Evolutionary conservation across 2,329 filamentous ascomycete genomes (phyloP).

Genomic region (Thyridium curvatum): DNA sequence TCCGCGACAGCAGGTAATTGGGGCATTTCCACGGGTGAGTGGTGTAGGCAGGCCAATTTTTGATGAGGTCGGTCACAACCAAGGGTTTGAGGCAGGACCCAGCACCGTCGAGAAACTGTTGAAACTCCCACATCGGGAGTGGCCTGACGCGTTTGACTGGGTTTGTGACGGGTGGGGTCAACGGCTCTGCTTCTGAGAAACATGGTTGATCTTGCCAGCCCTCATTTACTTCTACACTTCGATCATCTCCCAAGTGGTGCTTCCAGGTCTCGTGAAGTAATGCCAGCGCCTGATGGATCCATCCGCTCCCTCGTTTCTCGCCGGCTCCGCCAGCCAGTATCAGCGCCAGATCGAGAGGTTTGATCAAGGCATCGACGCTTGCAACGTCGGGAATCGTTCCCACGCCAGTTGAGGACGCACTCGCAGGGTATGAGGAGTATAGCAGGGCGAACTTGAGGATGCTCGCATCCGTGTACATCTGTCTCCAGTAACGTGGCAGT

Average conservation of each 20-base stretch:
- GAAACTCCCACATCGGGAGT: slow-evolving; percentile 53
- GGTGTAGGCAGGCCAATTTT: slow-evolving; percentile 72
- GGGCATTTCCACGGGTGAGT: slow-evolving; percentile 65
- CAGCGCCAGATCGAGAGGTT: slow-evolving; percentile 66
- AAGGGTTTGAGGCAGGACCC: slow-evolving; percentile 48
- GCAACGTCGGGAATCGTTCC: too few relatives aligned
- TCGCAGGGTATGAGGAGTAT: slow-evolving; percentile 15
- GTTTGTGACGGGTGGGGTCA: slow-evolving; percentile 32
- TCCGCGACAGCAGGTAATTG: slow-evolving; percentile 66
- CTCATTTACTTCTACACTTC: slow-evolving; percentile 1
- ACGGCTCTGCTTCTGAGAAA: slow-evolving; percentile 29
- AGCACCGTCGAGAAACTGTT: slow-evolving; percentile 47
- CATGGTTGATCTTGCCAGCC: slow-evolving; percentile 10
- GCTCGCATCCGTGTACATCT: slow-evolving; percentile 65
- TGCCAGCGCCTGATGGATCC: slow-evolving; percentile 45
- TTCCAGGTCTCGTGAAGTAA: slow-evolving; percentile 27
- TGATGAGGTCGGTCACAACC: slow-evolving; percentile 60
- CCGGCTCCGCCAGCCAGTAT: slow-evolving; percentile 66
- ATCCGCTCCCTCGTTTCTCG: slow-evolving; percentile 36
- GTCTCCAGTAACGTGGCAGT: slow-evolving; percentile 62
- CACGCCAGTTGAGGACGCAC: too few relatives aligned
- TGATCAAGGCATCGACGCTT: slow-evolving; percentile 50
- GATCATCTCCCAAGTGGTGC: background rate
- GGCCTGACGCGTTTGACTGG: slow-evolving; percentile 34
- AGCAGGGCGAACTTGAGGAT: slow-evolving; percentile 52